Evolutionary conservation across 2,329 filamentous ascomycete genomes (phyloP), one percentile per base, ranked within the genome.

Genomic region (Zopfia rhizophila): DNA sequence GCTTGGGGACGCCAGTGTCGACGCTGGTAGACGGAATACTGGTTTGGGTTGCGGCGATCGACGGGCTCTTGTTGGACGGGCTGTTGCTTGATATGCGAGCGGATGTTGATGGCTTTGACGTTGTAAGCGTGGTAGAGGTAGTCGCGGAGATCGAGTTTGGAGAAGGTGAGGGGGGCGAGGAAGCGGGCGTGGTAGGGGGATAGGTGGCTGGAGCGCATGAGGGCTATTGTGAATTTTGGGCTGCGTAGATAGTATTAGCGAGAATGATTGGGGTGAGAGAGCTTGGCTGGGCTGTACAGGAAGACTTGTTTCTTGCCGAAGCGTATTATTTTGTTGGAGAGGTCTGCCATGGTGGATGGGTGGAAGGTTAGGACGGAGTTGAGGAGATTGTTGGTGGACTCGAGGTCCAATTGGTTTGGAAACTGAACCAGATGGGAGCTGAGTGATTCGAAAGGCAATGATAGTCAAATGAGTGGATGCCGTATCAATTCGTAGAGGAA

Each of bases 131-230:
- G 86, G 77, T 84, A 89, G 52, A 99, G 87, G 78, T 97, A 99
- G 78, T 97, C 92, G 72, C 91, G 90, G 29, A 99, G 78, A 72
- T 99, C 94, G 73, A 97, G 87, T 77, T 99, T 99, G 80, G 91
- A 96, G 80, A 97, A 91, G 62, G 84, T 86, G 61, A 97, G 82
- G 8, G 94, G 94, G 22, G 97, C 93, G 65, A 87, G 82, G 83
- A 99, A 99, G 63, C 86, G 88, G 54, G 93, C 94, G 70, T 90
- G 91, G 55, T 86, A 88, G 14, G 92, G 85, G 6, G 90, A 87
- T 41, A 89, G 82, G 58, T 83, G 80, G 21, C 85, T 83, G 47
- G 86, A 88, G 59, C 86, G 88, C 61, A 96, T 78, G 64, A 97
- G 83, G 50, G 88, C 87, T 66, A 97, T 78, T 55, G 85, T 83